Conservation (phyloP, 768 basidiomycete species). For the Suillus bovinus region DNA sequence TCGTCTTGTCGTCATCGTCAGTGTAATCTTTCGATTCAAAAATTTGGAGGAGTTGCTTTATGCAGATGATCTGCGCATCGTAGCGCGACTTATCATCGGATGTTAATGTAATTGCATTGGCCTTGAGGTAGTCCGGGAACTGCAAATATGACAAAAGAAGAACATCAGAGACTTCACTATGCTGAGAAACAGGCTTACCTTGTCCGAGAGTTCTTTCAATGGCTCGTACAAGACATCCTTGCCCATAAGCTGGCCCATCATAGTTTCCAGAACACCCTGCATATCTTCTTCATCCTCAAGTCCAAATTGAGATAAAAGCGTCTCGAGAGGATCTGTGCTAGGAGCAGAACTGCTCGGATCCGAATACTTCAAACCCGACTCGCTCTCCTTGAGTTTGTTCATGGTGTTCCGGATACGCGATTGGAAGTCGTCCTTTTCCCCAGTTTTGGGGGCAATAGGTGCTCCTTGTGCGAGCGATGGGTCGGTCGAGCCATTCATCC, state of each 20-base stretch:
- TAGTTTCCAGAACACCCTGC: slow-evolving; percentile 68
- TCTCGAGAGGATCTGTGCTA: slow-evolving; percentile 44
- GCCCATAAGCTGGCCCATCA: slow-evolving; percentile 43
- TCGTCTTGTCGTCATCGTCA: no score
- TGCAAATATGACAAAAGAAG: not conserved
- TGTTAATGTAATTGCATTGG: no score
- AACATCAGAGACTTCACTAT: slow-evolving; percentile 2
- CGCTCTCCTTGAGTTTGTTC: slow-evolving; percentile 71
- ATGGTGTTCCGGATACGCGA: slow-evolving; percentile 68
- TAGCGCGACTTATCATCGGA: no score
- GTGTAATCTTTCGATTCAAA: no score
- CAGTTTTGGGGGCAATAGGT: slow-evolving; percentile 10
- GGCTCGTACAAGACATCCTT: slow-evolving; percentile 45
- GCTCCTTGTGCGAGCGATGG: slow-evolving; percentile 16
- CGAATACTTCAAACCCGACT: slow-evolving; percentile 38
- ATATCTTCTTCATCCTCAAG: slow-evolving; percentile 52
- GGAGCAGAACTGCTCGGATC: slow-evolving; percentile 7
- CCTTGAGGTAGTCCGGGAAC: no score
- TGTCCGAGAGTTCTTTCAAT: slow-evolving; percentile 73
- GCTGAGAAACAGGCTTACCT: slow-evolving; percentile 42
- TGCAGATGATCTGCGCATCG: no score
- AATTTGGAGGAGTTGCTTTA: no score
- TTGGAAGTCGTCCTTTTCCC: slow-evolving; percentile 54
- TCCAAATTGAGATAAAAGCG: slow-evolving; percentile 53
- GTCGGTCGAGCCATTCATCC: slow-evolving; percentile 43